Base-by-base conservation (phyloP, 768 basidiomycete species). In the Collybia sordida region DNA sequence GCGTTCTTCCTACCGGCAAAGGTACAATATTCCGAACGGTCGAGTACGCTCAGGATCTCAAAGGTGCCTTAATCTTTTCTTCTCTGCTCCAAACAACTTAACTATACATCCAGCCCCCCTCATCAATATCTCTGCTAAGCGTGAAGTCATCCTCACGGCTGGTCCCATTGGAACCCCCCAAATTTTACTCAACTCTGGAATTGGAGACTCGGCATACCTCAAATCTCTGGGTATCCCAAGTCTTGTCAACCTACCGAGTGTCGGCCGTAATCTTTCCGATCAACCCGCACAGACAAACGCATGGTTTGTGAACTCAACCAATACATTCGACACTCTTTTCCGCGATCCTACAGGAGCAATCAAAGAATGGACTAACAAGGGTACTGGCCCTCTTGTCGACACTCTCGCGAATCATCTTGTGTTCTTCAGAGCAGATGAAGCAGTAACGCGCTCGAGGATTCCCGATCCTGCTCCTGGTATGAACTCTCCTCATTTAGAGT, bases 101-200 rank as follows among this genome's bases (percentile, higher is more conserved):
- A n/a, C n/a, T n/a, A n/a, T n/a, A 21, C 25, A 9, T 19, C n/a
- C 25, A 49, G 53, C n/a, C 40, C 19, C 8, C 15, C 19, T 41
- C 2, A 14, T 38, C 36, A 28, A 31, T 2, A 11, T 68, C 0
- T 59, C 54, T 3, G 67, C 67, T 2, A 48, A 31, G 7, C 60
- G 61, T 21, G 68, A 70, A 46, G 53, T 70, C 6, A 59, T 70
- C 19, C 56, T 70, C 6, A 66, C 64, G 1, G 59, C 62, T 4
- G 66, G 68, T 18, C 45, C 56, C 2, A 49, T 68, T 24, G 61
- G 57, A 1, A 65, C 63, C 2, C 66, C 68, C 2, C 59, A 63
- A n/a, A 56, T 69, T 17, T 54, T 64, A 6, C 39, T 55, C 35
- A 53, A 51, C 38, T 54, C 53, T 14, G 55, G 55, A 15, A 48